A percentile compares a stretch with the other conserved stretches of the same genome.
Evolutionary conservation across 106 monocot species (phyloP).

Genomic region (Alisma plantagoaquatica): DNA sequence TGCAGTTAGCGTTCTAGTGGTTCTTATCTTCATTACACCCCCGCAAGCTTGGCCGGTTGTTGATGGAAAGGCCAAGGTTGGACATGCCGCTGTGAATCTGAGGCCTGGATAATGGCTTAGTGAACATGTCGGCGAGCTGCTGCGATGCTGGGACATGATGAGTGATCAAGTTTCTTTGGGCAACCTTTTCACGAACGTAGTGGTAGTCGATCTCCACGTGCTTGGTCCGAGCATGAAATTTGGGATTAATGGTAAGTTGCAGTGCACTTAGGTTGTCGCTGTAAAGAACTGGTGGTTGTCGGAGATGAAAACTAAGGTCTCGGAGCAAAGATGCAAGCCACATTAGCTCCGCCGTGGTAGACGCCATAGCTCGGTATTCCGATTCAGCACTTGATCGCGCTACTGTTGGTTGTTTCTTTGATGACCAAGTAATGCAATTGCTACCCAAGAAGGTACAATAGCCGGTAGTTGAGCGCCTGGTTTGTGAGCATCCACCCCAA

Average conservation of each 20-base stretch:
- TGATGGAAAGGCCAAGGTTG: background rate
- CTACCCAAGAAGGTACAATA: background rate
- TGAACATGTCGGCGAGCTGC: background rate
- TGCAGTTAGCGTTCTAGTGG: too few species aligned
- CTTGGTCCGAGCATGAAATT: background rate
- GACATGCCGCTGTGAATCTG: background rate
- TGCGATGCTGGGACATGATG: background rate
- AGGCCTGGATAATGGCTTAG: background rate
- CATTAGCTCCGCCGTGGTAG: background rate
- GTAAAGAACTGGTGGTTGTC: background rate
- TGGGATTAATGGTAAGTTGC: background rate
- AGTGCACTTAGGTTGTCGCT: background rate
- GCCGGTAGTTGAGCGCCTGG: background rate
- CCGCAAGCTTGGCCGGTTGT: background rate
- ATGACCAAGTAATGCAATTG: background rate
- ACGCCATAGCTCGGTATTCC: background rate
- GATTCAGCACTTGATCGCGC: background rate
- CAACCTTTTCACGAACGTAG: background rate
- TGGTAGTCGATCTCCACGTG: background rate
- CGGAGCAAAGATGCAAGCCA: background rate
- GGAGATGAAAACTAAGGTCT: background rate
- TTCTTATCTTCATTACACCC: slow-evolving; percentile 1
- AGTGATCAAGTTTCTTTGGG: background rate
- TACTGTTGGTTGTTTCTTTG: background rate
- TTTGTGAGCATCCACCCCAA: background rate